Conservation (phyloP, 768 basidiomycete species). For the Suillus subaureus region DNA sequence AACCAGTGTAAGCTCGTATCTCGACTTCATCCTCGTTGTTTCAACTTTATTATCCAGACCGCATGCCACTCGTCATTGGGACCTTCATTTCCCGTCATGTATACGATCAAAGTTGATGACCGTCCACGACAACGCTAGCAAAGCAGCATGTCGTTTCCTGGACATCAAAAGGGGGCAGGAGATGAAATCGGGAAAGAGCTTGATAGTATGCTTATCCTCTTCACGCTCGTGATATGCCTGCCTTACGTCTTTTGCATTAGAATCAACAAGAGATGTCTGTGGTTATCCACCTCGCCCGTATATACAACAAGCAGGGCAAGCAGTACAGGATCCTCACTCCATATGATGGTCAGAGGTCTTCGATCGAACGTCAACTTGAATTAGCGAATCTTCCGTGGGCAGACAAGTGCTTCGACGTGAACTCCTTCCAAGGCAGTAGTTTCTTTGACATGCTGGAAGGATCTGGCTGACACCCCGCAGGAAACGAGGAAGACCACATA, state of each 20-base stretch:
- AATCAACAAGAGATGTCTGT: constrained; percentile 57
- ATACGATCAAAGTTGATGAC: constrained; percentile 65
- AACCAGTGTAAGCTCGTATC: constrained; percentile 62
- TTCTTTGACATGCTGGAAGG: constrained; percentile 5
- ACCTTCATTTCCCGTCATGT: constrained; percentile 65
- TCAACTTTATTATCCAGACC: constrained; percentile 49
- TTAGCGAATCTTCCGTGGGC: constrained; percentile 49
- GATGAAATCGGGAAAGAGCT: constrained; percentile 33
- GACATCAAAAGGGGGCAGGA: constrained; percentile 40
- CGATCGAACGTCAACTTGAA: constrained; percentile 59
- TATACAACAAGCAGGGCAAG: constrained; percentile 47
- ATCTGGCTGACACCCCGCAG: constrained; percentile 38
- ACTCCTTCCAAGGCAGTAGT: constrained; percentile 73
- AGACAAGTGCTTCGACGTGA: constrained; percentile 75
- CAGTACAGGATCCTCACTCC: constrained; percentile 74
- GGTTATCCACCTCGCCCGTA: constrained; percentile 53
- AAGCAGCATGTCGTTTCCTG: constrained; percentile 39
- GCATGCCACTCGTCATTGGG: constrained; percentile 81
- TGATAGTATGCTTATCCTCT: constrained; percentile 13
- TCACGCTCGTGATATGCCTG: not conserved
- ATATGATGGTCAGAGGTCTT: constrained; percentile 71
- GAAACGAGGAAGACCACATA: constrained; percentile 80
- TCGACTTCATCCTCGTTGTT: too few species aligned
- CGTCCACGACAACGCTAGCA: constrained; percentile 43
- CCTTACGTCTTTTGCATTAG: constrained; percentile 37